phyloP scores from a whole-genome alignment of 768 basidiomycete species.

The Lactarius quietus region DNA sequence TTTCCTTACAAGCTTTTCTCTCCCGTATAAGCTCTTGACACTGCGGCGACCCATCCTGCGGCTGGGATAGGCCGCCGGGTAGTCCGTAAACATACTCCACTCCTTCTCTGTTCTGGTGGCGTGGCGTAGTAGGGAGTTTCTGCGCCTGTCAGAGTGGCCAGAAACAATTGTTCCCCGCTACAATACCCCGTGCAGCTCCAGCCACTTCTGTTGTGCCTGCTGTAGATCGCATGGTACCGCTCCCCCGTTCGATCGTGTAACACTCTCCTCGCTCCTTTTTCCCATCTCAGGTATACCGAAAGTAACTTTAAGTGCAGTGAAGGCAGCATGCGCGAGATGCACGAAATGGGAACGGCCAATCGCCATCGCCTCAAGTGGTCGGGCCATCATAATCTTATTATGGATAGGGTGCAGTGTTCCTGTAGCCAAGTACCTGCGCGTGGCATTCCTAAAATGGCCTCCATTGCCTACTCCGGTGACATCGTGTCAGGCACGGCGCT shows the following conservation, averaged over 20 bases:
- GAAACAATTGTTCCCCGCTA: too few relatives aligned
- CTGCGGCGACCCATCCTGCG: not conserved
- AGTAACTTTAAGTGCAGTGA: not conserved
- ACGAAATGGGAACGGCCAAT: not conserved
- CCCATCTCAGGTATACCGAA: too few relatives aligned
- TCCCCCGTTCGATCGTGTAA: too few relatives aligned
- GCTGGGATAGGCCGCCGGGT: not conserved
- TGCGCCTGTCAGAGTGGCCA: not conserved
- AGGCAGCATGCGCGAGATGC: not conserved
- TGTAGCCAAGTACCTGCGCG: not conserved
- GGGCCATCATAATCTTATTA: not conserved
- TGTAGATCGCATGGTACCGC: not conserved
- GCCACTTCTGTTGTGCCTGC: not conserved
- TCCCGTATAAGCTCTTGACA: not conserved
- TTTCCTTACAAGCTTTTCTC: not conserved
- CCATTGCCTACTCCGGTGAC: not conserved
- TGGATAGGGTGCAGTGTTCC: not conserved
- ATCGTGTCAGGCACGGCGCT: not conserved
- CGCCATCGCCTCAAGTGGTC: not conserved
- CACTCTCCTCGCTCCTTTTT: too few relatives aligned
- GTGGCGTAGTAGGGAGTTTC: not conserved
- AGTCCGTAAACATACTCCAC: not conserved
- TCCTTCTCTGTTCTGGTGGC: not conserved
- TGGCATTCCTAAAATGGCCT: not conserved
- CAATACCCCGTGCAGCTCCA: accelerated